Evolutionary conservation across 805 yeast species (phyloP).

Genomic region (Nakazawaea wyomingensis): DNA sequence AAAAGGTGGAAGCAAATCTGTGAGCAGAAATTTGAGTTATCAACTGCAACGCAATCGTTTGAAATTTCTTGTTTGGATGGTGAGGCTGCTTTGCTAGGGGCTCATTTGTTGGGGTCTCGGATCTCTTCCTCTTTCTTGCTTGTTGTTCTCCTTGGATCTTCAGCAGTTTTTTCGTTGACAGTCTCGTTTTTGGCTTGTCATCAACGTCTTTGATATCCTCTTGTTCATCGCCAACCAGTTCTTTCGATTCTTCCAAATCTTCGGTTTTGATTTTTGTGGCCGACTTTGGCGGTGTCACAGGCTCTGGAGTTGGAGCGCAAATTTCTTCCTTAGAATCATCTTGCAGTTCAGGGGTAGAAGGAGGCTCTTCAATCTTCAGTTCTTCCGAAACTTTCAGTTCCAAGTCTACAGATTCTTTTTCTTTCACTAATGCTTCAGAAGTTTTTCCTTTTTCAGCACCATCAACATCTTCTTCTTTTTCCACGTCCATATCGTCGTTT

Average conservation of each 20-base stretch:
- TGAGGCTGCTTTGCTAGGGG: slow-evolving; percentile 14
- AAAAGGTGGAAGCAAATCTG: slow-evolving; percentile 67
- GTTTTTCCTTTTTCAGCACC: too few species aligned
- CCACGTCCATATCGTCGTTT: too few species aligned
- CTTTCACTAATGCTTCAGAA: too few species aligned
- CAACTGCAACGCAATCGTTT: slow-evolving; percentile 54
- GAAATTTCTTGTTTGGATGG: slow-evolving; percentile 47
- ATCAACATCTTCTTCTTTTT: slow-evolving; percentile 9
- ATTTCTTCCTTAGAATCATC: slow-evolving; percentile 13
- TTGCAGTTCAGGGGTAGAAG: slow-evolving; percentile 5
- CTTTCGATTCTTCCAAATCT: slow-evolving; percentile 1
- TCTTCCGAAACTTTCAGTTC: slow-evolving; percentile 5
- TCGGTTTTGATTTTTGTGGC: slow-evolving; percentile 1
- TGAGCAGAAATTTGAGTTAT: slow-evolving; percentile 63
- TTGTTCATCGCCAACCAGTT: not conserved
- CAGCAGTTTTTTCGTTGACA: slow-evolving; percentile 11
- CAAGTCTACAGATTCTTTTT: slow-evolving; percentile 2
- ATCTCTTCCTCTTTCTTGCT: slow-evolving; percentile 17
- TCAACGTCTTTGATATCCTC: slow-evolving; percentile 9
- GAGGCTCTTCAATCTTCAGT: slow-evolving; percentile 4
- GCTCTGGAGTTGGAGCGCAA: slow-evolving; percentile 18
- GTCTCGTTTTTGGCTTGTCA: slow-evolving; percentile 10
- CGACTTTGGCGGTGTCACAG: slow-evolving; percentile 16
- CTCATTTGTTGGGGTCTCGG: slow-evolving; percentile 14
- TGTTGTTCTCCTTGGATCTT: not conserved